These are phyloP conservation scores for Camelina neglecta DNA, from an alignment of 345 rosid genomes.

Conservation along the genomic window DNA sequence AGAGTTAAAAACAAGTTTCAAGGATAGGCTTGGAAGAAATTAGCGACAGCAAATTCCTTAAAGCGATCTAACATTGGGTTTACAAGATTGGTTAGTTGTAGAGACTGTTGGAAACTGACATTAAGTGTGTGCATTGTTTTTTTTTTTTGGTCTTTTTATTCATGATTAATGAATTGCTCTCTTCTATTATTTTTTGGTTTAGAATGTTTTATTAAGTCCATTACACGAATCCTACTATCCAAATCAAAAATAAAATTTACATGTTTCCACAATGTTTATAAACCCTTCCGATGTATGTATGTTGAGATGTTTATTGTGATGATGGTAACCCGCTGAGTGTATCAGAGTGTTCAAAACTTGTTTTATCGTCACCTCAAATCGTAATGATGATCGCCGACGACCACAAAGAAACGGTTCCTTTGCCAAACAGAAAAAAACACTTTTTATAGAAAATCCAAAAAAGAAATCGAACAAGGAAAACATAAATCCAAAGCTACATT, in stretches of 20 bases:
- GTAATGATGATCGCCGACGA: constrained; percentile 36
- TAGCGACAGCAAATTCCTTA: background rate
- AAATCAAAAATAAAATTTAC: background rate
- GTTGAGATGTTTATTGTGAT: background rate
- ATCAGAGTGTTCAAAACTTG: constrained; percentile 11
- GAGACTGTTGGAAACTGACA: constrained; percentile 17
- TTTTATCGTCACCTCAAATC: background rate
- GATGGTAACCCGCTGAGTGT: background rate
- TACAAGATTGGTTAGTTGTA: constrained; percentile 30
- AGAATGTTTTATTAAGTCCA: background rate
- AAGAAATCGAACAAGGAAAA: constrained; percentile 4
- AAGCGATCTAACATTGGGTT: constrained; percentile 21
- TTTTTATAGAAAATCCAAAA: background rate
- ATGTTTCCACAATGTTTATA: background rate
- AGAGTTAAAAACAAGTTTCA: background rate
- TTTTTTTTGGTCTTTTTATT: background rate
- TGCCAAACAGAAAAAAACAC: too few species aligned
- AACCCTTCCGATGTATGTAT: background rate
- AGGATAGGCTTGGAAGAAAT: constrained; percentile 15
- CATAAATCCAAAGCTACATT: constrained; percentile 15
- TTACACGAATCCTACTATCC: background rate
- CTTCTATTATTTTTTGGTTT: background rate
- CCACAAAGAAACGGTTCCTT: constrained; percentile 27
- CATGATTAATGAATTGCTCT: background rate
- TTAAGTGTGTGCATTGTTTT: background rate